Evolutionary conservation across 2,329 filamentous ascomycete species (phyloP), one percentile per base, ranked within the genome.

Genomic region (Cadophora gregata): DNA sequence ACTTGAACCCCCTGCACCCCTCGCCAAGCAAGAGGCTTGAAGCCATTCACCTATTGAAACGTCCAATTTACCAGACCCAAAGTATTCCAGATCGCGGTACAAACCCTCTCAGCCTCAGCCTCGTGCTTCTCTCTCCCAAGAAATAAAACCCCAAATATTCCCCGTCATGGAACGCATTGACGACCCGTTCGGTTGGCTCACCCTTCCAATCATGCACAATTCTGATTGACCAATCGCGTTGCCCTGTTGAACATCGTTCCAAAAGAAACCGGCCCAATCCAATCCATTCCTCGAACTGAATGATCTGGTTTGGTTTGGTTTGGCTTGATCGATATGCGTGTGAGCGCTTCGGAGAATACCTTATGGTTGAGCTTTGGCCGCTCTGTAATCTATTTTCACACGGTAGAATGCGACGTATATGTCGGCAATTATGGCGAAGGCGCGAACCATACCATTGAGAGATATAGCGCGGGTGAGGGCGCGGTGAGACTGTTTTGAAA

Each of bases 31-130:
- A 51, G 48, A 51, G 48, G 48, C 48, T 51, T 51, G 48, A 27
- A 27, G 48, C 50, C 50, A 53, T 53, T 53, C 50, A 55, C 25
- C 29, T 56, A 56, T 36, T 56, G 51, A 55, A 55, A 55, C 50
- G 25, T 31, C 27, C 27, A 55, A 55, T 55, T 29, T 55, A 33
- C 50, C 50, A 55, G 50, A 33, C 16, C 50, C 50, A 55, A 55
- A 55, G 8, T 7, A 12, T 7, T 31, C 14, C 14, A 31, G 25
- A 55, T 55, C 50, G 16, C 50, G 50, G 14, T 4, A 16, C 48
- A 51, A 27, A 29, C 50, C 25, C 2, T 29, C 19, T 36, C 51
- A 56, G 50, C 51, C 50, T 36, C 29, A 36, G 19, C 51, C 19
- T 56, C 29, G 29, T 33, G 51, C 19, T 36, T 21, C n/a, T 24